These are phyloP conservation scores for Rhinocladiella similis DNA, from an alignment of 2,329 filamentous ascomycete genomes.

Conservation along the genomic window DNA sequence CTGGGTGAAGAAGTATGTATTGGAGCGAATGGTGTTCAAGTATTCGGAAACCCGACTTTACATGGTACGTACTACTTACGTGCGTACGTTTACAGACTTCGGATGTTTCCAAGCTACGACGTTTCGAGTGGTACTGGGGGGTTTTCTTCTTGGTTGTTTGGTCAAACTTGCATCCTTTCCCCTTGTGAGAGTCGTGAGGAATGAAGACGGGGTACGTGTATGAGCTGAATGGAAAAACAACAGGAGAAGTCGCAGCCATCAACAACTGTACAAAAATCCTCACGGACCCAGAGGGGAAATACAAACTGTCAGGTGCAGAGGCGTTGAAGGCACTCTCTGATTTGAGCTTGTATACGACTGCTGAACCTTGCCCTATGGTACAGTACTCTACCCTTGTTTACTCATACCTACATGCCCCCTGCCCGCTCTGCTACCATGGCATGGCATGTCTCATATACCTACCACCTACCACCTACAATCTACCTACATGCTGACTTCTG, in stretches of 20 bases:
- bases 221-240: too few species aligned
- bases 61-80: slow-evolving; percentile 26
- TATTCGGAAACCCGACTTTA: background rate
- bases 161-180: background rate
- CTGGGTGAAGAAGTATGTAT: background rate
- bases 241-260: slow-evolving; percentile 57
- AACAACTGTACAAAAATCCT: slow-evolving; percentile 54
- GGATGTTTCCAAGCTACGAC: too few species aligned
- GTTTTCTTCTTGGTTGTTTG: too few species aligned
- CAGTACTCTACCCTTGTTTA: background rate
- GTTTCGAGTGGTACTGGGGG: too few species aligned
- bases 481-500: too few species aligned
- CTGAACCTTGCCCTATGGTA: slow-evolving; percentile 58
- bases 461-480: too few species aligned
- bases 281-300: slow-evolving; percentile 42
- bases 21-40: background rate
- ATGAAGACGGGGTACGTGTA: background rate
- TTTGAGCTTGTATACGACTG: slow-evolving; percentile 58
- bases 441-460: too few species aligned
- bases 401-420: background rate
- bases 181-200: background rate
- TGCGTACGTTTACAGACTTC: too few species aligned
- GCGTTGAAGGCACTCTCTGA: slow-evolving; percentile 48
- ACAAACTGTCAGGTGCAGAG: slow-evolving; percentile 43
- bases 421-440: background rate